Conservation (phyloP, 805 yeast species). For the Nakazawaea holstii region DNA sequence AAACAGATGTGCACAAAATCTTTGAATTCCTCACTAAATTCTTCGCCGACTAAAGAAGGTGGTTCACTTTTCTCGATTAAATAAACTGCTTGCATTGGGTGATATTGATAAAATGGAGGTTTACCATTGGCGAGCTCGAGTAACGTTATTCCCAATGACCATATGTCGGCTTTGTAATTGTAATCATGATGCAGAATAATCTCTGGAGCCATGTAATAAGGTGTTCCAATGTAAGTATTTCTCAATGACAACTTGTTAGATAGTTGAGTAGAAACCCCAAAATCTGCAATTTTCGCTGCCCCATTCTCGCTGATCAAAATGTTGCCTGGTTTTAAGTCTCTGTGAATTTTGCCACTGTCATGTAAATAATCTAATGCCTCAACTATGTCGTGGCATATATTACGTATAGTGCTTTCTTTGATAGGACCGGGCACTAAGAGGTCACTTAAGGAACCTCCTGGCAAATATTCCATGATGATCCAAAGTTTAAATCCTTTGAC, state of each 20-base stretch:
- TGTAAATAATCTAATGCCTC: slow-evolving; percentile 65
- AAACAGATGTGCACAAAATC: slow-evolving; percentile 70
- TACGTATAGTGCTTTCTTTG: slow-evolving; percentile 47
- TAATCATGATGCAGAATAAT: slow-evolving; percentile 49
- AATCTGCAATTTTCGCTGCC: slow-evolving; percentile 85
- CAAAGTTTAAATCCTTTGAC: slow-evolving; percentile 64
- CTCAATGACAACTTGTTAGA: slow-evolving; percentile 49
- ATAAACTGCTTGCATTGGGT: slow-evolving; percentile 52
- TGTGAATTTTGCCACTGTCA: slow-evolving; percentile 70
- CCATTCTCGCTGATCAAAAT: slow-evolving; percentile 66
- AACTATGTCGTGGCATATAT: slow-evolving; percentile 49
- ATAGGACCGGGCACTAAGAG: slow-evolving; percentile 56
- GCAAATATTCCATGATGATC: slow-evolving; percentile 79
- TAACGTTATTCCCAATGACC: slow-evolving; percentile 79
- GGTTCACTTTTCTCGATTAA: slow-evolving; percentile 44
- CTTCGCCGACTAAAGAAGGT: slow-evolving; percentile 33
- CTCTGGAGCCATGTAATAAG: slow-evolving; percentile 65
- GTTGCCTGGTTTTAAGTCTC: slow-evolving; percentile 92
- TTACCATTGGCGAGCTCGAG: slow-evolving; percentile 67
- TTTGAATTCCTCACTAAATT: slow-evolving; percentile 39
- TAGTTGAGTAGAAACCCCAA: slow-evolving; percentile 86
- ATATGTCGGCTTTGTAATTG: slow-evolving; percentile 69
- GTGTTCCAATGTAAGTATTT: slow-evolving; percentile 54
- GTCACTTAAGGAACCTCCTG: slow-evolving; percentile 73
- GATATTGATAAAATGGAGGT: slow-evolving; percentile 58